Evolutionary conservation across 169 alveolate genomes (phyloP).

Genomic region (Cryptosporidium muris): DNA sequence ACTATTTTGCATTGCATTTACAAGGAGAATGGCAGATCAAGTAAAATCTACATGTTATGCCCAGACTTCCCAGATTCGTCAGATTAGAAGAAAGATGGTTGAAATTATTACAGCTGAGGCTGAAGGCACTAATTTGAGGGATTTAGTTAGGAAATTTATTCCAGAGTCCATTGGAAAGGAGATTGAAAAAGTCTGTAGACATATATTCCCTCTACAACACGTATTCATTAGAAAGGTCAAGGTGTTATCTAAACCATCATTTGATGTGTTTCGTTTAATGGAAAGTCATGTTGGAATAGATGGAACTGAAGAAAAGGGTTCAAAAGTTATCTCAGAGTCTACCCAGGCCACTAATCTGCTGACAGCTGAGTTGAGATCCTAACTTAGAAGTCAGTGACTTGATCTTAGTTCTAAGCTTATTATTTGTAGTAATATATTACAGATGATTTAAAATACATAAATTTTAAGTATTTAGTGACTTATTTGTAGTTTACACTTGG

Average conservation of each 20-base stretch:
- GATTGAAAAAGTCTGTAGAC: conserved; percentile 93
- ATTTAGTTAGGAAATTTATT: conserved; percentile 92
- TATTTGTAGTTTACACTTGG: too few species aligned
- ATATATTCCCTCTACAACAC: conserved; percentile 96
- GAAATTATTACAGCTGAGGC: conserved; percentile 95
- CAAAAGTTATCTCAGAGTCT: conserved; percentile 79
- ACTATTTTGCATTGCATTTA: conserved; percentile 96
- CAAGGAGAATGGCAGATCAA: conserved; percentile 93
- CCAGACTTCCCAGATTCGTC: conserved; percentile 91
- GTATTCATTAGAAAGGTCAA: conserved; percentile 95
- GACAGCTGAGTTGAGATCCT: conserved; percentile 78
- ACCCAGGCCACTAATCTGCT: conserved; percentile 80
- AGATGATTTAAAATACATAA: too few species aligned
- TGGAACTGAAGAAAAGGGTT: conserved; percentile 84
- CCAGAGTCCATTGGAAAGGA: conserved; percentile 95
- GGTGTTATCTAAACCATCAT: conserved; percentile 96
- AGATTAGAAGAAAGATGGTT: conserved; percentile 96
- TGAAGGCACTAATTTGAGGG: conserved; percentile 90
- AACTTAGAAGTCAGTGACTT: background rate
- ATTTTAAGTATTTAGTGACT: too few species aligned
- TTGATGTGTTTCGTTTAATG: conserved; percentile 88
- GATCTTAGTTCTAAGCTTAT: conserved; percentile 12
- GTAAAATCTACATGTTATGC: conserved; percentile 97
- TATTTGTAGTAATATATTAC: background rate
- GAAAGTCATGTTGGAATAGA: conserved; percentile 86